phyloP scores from a whole-genome alignment of 192 early-diverging fungal species.

The Phlyctochytrium arcticum region DNA sequence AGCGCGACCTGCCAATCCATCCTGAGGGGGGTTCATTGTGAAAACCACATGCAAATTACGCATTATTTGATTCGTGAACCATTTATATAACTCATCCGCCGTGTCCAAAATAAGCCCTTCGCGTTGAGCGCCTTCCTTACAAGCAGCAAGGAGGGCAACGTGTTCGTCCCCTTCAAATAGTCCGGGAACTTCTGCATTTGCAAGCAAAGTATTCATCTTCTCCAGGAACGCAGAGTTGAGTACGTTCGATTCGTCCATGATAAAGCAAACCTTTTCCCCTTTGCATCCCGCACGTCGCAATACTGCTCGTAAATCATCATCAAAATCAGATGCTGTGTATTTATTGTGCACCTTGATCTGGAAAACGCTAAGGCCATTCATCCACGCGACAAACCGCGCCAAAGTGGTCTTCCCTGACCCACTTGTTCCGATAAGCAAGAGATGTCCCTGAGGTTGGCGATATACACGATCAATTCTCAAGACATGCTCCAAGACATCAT shows the following conservation, averaged over 20 bases:
- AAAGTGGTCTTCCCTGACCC: constrained; percentile 98
- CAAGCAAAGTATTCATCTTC: constrained; percentile 98
- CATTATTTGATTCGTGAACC: constrained; percentile 97
- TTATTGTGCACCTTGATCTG: constrained; percentile 98
- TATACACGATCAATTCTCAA: constrained; percentile 98
- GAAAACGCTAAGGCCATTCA: constrained; percentile 95
- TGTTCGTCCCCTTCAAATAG: constrained; percentile 99
- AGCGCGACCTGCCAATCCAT: constrained; percentile 82
- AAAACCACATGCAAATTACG: constrained; percentile 98
- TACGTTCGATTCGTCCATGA: constrained; percentile 98
- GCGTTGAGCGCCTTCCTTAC: constrained; percentile 88
- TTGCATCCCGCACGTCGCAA: constrained; percentile 90
- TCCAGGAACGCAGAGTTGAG: constrained; percentile 97
- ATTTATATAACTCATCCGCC: constrained; percentile 91
- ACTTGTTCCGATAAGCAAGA: constrained; percentile 96
- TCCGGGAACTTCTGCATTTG: constrained; percentile 98
- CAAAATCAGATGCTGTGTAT: constrained; percentile 95
- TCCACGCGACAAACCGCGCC: constrained; percentile 99
- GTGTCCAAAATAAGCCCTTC: constrained; percentile 94
- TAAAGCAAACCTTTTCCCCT: constrained; percentile 97
- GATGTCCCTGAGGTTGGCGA: constrained; percentile 95
- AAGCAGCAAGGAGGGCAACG: constrained; percentile 86
- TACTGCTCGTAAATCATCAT: constrained; percentile 91
- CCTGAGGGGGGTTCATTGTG: constrained; percentile 99
- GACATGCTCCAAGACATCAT: constrained; percentile 97